Evolutionary conservation across 2,329 filamentous ascomycete species (phyloP).

Genomic region (Moelleriella libera): DNA sequence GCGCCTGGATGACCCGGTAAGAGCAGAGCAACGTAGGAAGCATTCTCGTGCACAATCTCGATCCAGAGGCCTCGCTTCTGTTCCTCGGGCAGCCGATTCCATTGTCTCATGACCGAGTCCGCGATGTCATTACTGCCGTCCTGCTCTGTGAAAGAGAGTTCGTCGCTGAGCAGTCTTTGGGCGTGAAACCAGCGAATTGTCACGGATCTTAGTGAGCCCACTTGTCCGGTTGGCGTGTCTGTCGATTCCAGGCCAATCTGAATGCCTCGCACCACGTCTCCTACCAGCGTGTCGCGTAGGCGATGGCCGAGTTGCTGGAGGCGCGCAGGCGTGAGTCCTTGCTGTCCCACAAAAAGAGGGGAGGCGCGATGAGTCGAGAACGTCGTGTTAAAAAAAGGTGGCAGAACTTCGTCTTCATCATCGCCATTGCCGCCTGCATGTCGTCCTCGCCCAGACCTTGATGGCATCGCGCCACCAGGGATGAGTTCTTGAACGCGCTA

Average conservation of each 20-base stretch:
- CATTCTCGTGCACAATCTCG: conserved; percentile 37
- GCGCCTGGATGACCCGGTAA: conserved; percentile 22
- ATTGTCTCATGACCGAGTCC: conserved; percentile 5
- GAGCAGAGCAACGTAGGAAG: conserved; percentile 34
- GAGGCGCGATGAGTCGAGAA: conserved; percentile 43
- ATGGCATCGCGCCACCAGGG: conserved; percentile 1
- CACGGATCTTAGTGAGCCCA: conserved; percentile 30
- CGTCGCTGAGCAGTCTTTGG: conserved; percentile 15
- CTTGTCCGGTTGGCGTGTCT: conserved; percentile 23
- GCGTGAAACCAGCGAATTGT: conserved; percentile 30
- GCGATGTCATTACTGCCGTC: conserved; percentile 6
- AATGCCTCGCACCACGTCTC: conserved; percentile 45
- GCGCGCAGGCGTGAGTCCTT: conserved; percentile 20
- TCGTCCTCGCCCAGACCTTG: conserved; percentile 1
- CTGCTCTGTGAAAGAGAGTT: conserved; percentile 7
- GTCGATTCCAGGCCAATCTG: conserved; percentile 34
- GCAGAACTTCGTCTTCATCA: conserved; percentile 11
- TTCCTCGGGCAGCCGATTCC: conserved; percentile 8
- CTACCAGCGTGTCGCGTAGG: conserved; percentile 39
- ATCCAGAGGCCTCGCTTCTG: conserved; percentile 25
- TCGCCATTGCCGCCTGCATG: conserved; percentile 9
- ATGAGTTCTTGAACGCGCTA: background rate
- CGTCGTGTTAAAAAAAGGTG: conserved; percentile 42
- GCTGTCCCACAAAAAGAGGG: conserved; percentile 32
- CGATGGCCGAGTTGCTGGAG: conserved; percentile 30